These are phyloP conservation scores for Miscanthus lutarioriparius DNA, from an alignment of 176 grass and related monocot species.

Conservation along the genomic window DNA sequence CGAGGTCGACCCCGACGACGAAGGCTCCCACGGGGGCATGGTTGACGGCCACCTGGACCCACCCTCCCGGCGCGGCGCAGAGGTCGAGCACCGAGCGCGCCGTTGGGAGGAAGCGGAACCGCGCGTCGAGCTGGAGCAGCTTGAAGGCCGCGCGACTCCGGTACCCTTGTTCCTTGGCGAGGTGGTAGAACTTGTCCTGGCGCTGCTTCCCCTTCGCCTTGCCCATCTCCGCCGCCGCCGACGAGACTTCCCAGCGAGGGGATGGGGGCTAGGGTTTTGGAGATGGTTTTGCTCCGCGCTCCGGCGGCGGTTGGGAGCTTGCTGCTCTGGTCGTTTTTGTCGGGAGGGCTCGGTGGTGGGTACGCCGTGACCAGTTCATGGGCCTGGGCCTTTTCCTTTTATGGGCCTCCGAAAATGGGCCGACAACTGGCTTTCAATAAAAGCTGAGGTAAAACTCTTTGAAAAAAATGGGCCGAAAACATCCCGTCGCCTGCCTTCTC, in stretches of 20 bases:
- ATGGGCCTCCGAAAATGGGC: neutral
- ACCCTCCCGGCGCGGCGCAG: slow-evolving; percentile 88
- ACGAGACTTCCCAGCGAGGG: neutral
- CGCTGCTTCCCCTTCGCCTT: slow-evolving; percentile 95
- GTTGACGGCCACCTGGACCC: slow-evolving; percentile 87
- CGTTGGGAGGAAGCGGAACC: slow-evolving; percentile 78
- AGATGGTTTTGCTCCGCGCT: slow-evolving; percentile 25
- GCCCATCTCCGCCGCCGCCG: slow-evolving; percentile 60
- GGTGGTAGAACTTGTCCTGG: slow-evolving; percentile 86
- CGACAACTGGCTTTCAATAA: too few relatives aligned
- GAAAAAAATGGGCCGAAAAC: neutral
- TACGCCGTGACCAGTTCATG: neutral
- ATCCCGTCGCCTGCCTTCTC: neutral
- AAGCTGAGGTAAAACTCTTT: too few relatives aligned
- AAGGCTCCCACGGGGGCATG: slow-evolving; percentile 72
- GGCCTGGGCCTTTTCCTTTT: neutral
- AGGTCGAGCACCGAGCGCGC: slow-evolving; percentile 88
- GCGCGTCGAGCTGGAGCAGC: slow-evolving; percentile 91
- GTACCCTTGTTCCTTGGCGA: slow-evolving; percentile 93
- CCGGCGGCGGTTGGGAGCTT: neutral
- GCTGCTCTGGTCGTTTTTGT: slow-evolving; percentile 19
- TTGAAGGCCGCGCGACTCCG: slow-evolving; percentile 87
- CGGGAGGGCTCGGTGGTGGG: neutral
- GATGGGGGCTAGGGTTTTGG: slow-evolving; percentile 50
- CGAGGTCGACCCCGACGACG: slow-evolving; percentile 82